Percentiles rank a stretch among this genome's conserved stretches.
phyloP scores from a whole-genome alignment of 2,329 filamentous ascomycete species.

The Leptosphaerulina australis region DNA sequence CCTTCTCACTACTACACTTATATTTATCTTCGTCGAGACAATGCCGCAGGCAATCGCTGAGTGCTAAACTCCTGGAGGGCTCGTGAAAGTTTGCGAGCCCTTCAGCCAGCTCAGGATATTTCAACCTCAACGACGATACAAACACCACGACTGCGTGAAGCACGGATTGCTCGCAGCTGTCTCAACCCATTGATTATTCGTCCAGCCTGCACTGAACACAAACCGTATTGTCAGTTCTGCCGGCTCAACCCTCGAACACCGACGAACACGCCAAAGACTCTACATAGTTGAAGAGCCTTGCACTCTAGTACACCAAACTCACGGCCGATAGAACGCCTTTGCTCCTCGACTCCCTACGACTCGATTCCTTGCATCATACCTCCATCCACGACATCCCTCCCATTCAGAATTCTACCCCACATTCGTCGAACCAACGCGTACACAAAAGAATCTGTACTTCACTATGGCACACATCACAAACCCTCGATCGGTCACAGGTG shows the following conservation, averaged over 20 bases:
- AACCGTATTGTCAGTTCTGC: conserved; percentile 42
- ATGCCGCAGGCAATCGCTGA: conserved; percentile 56
- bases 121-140: conserved; percentile 59
- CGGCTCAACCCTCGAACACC: conserved; percentile 40
- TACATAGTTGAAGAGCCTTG: conserved; percentile 47
- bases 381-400: conserved; percentile 4
- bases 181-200: conserved; percentile 41
- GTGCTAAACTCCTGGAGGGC: conserved; percentile 87
- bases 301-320: conserved; percentile 41
- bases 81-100: conserved; percentile 60
- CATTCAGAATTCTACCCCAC: background rate
- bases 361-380: conserved; percentile 4
- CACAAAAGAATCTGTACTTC: conserved; percentile 9
- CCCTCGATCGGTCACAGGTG: conserved; percentile 30
- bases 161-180: conserved; percentile 40
- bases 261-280: conserved; percentile 41
- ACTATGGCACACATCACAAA: conserved; percentile 40
- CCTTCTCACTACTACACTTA: conserved; percentile 31
- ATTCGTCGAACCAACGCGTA: background rate
- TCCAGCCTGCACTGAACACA: conserved; percentile 40
- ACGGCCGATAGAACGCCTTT: conserved; percentile 36
- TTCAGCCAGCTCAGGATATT: conserved; percentile 81
- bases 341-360: conserved; percentile 15
- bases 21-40: conserved; percentile 53
- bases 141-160: conserved; percentile 45